A percentile compares a stretch with the other conserved stretches of the same genome.
Conservation (phyloP, 129 eudicot species). For the Chrysanthemum seticuspe region DNA sequence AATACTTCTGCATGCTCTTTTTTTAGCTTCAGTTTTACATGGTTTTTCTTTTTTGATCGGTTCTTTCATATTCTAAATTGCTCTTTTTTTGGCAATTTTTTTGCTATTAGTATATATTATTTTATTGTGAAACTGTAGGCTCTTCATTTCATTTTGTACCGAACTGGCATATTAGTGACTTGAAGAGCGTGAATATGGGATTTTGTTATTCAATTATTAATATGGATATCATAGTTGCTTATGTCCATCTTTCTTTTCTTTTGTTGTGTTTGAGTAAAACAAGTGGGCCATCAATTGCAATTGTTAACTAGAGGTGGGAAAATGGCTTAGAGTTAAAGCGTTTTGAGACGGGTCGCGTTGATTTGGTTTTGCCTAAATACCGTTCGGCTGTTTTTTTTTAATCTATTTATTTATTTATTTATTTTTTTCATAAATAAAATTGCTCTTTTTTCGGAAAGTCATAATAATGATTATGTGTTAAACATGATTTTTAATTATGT, state of each 20-base stretch:
- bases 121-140: not conserved
- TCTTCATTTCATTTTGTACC: not conserved
- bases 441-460: too few relatives aligned
- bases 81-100: slow-evolving; percentile 4
- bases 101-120: not conserved
- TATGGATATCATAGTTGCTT: not conserved
- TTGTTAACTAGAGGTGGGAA: not conserved
- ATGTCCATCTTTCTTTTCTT: not conserved
- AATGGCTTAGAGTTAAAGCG: not conserved
- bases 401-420: too few relatives aligned
- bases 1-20: slow-evolving; percentile 8
- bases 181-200: not conserved
- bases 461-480: too few relatives aligned
- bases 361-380: not conserved
- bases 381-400: too few relatives aligned
- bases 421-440: too few relatives aligned
- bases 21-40: slow-evolving; percentile 14
- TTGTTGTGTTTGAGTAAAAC: not conserved
- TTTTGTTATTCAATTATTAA: not conserved
- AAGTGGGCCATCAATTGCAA: not conserved
- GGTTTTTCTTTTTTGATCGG: slow-evolving; percentile 14
- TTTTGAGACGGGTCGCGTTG: not conserved
- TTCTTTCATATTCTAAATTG: not conserved
- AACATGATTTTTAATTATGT: too few relatives aligned
- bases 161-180: not conserved